phyloP scores from a whole-genome alignment of 2,329 filamentous ascomycete genomes.

The Pseudogymnoascus sp. region DNA sequence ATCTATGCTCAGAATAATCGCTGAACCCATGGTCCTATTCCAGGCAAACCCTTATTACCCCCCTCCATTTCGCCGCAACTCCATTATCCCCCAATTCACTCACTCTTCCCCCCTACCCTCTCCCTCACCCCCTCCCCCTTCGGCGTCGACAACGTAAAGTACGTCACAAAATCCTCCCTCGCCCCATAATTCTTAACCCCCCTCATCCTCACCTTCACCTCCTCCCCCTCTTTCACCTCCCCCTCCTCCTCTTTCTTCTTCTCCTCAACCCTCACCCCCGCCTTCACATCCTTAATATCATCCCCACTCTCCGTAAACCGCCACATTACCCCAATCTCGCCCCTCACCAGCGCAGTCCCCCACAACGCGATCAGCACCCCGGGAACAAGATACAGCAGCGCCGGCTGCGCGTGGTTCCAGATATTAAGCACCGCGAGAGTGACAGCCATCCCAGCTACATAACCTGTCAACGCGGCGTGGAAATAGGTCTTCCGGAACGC shows the following conservation, averaged over 20 bases:
- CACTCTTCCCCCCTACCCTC: background rate
- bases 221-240: constrained; percentile 15
- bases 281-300: constrained; percentile 9
- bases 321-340: constrained; percentile 72
- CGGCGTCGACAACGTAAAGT: background rate
- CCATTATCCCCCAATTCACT: background rate
- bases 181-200: background rate
- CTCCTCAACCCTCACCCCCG: constrained; percentile 13
- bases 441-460: constrained; percentile 65
- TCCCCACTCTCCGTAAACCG: constrained; percentile 64
- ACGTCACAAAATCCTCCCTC: background rate
- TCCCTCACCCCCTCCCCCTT: background rate
- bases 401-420: constrained; percentile 77
- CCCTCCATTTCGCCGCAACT: background rate
- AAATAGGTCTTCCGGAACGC: constrained; percentile 82
- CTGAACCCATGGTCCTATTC: background rate
- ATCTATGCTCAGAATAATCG: background rate
- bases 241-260: constrained; percentile 13
- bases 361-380: constrained; percentile 69
- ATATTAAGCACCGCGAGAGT: constrained; percentile 71
- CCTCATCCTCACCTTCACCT: background rate
- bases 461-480: constrained; percentile 65
- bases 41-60: background rate
- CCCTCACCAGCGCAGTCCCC: constrained; percentile 60
- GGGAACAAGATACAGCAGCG: constrained; percentile 85